phyloP scores from a whole-genome alignment of 768 basidiomycete species.

The Tricholoma sp. region DNA sequence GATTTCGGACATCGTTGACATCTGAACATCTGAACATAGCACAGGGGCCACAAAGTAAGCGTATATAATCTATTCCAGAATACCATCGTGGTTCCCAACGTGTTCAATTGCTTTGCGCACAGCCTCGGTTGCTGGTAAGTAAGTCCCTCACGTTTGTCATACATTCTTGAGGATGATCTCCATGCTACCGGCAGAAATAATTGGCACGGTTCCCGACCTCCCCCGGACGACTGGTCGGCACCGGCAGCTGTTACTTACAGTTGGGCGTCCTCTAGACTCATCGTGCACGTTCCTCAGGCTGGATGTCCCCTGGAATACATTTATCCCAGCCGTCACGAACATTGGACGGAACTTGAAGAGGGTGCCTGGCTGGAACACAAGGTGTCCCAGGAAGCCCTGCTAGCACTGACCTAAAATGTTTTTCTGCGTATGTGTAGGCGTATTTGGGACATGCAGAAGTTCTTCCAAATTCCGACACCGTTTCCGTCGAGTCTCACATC shows the following conservation, averaged over 20 bases:
- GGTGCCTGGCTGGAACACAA: neutral
- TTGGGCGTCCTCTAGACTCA: constrained; percentile 22
- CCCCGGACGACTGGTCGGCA: constrained; percentile 21
- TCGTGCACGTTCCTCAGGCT: constrained; percentile 20
- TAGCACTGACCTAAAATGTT: too few relatives aligned
- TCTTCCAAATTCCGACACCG: too few relatives aligned
- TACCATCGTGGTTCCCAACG: too few relatives aligned
- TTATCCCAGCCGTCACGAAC: constrained; percentile 20
- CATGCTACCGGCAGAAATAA: constrained; percentile 28
- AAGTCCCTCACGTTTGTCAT: neutral
- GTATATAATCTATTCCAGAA: too few relatives aligned
- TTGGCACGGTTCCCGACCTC: constrained; percentile 25
- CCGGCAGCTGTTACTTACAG: constrained; percentile 22
- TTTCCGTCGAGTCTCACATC: too few relatives aligned
- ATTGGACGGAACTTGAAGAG: constrained; percentile 8
- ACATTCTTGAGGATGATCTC: constrained; percentile 2
- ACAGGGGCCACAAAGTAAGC: too few relatives aligned
- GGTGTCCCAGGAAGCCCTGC: constrained; percentile 10
- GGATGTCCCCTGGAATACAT: constrained; percentile 24
- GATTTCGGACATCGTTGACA: too few relatives aligned
- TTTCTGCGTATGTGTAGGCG: too few relatives aligned
- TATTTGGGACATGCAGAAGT: too few relatives aligned
- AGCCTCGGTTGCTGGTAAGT: too few relatives aligned
- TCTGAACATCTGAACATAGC: too few relatives aligned
- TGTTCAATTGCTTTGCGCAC: too few relatives aligned